Evolutionary conservation across 2,329 filamentous ascomycete species (phyloP), one percentile per base, ranked within the genome.

Genomic region (Aspergillus floridensis): DNA sequence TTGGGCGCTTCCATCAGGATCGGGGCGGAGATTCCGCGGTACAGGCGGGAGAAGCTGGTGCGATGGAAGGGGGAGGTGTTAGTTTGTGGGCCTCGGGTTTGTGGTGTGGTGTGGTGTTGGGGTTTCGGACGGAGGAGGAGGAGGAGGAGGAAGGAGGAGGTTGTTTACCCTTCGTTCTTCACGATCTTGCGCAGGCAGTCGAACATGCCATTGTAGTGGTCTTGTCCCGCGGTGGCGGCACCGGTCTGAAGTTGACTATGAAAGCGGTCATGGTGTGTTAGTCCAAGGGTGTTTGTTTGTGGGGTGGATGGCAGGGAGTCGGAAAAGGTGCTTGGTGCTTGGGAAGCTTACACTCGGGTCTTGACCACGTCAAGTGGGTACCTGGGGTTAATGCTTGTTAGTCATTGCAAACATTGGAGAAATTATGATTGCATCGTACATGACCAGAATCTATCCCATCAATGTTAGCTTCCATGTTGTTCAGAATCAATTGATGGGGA

Each of bases 111-210:
- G 32, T 35, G 14, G 14, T 35, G 32, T 35, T 32, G 24, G 21
- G 16, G 41, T 16, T 31, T 16, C 19, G 46, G 49, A 24, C 19
- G 31, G 52, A 38, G 21, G 5, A 22, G 35, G 52, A n/a, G n/a
- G n/a, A n/a, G 31, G 52, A 38, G 21, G 5, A 38, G 14, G 5
- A 16, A 29, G 44, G 38, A 7, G 49, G 14, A 24, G n/a, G 31
- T 41, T 14, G 68, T 82, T 66, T 86, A 96, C 92, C 95, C 95
- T 82, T 99, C 95, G 76, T 96, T 89, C 79, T 86, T 89, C 77
- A 99, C 86, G 72, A 99, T 99, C 86, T 99, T 99, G 74, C 86
- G 84, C 84, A 99, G 96, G 83, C 93, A 98, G 79, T 99, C 95
- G 60, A 97, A 74, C 92, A 98, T 99, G 84, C 95, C 92, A 81